Conservation (phyloP, 2,329 filamentous ascomycete species). For the Diplodia scrobiculata region DNA sequence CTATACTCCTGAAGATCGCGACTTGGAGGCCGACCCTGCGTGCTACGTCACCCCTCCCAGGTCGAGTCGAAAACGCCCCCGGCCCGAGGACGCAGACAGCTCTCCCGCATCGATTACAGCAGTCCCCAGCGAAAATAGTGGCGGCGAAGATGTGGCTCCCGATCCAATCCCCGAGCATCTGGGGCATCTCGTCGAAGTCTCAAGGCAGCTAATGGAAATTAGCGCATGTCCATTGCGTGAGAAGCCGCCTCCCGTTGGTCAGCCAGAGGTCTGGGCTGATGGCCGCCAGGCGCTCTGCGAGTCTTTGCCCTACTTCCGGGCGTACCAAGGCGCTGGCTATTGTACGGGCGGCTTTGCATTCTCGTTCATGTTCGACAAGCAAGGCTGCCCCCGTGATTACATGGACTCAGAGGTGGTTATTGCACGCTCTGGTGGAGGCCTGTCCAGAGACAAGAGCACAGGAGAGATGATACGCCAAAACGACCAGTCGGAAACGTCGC, state of each 20-base stretch:
- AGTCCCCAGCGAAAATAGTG: neutral
- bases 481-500: constrained; percentile 49
- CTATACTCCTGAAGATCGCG: too few relatives aligned
- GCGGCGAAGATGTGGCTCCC: neutral
- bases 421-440: constrained; percentile 61
- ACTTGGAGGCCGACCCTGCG: neutral
- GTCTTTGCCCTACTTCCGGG: constrained; percentile 63
- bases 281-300: constrained; percentile 64
- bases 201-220: neutral
- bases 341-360: constrained; percentile 52
- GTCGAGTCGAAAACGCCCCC: neutral
- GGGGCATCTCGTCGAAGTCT: neutral
- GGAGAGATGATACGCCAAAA: constrained; percentile 52
- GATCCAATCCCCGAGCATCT: neutral
- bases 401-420: constrained; percentile 65
- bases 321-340: constrained; percentile 64
- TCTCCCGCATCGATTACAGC: neutral
- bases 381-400: constrained; percentile 58
- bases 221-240: neutral
- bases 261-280: constrained; percentile 60
- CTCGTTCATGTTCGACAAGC: constrained; percentile 63
- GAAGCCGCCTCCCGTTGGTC: constrained; percentile 40
- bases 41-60: neutral
- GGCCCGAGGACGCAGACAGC: neutral
- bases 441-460: constrained; percentile 49